phyloP scores from a whole-genome alignment of 1,284 basidiomycete genomes.

The Malassezia pachydermatis region DNA sequence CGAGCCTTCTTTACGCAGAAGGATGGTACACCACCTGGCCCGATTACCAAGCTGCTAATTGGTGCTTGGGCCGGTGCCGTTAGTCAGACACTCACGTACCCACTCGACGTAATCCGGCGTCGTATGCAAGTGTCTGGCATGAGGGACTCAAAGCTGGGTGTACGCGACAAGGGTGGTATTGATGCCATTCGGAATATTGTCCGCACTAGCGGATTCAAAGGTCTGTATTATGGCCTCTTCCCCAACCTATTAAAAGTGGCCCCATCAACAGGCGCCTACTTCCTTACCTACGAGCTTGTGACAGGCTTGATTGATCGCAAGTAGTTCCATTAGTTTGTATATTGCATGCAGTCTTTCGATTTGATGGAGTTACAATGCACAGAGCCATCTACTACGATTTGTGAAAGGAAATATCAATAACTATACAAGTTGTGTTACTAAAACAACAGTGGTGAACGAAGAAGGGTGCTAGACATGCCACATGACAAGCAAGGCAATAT shows the following conservation, averaged over 20 bases:
- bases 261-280: slow-evolving; percentile 42
- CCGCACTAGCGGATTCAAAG: slow-evolving; percentile 61
- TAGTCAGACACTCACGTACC: slow-evolving; percentile 87
- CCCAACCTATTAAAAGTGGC: slow-evolving; percentile 72
- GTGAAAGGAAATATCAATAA: too few species aligned
- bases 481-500: too few species aligned
- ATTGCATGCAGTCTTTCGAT: too few species aligned
- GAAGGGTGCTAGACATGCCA: too few species aligned
- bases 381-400: too few species aligned
- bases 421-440: too few species aligned
- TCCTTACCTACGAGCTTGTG: slow-evolving; percentile 38
- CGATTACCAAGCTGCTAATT: slow-evolving; percentile 49
- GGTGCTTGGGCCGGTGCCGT: slow-evolving; percentile 57
- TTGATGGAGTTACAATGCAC: too few species aligned
- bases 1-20: slow-evolving; percentile 34
- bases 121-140: slow-evolving; percentile 94
- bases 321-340: background rate
- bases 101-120: slow-evolving; percentile 81
- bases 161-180: slow-evolving; percentile 57
- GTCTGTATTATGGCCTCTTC: slow-evolving; percentile 76
- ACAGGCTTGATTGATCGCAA: too few species aligned
- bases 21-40: slow-evolving; percentile 29
- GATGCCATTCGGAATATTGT: slow-evolving; percentile 65
- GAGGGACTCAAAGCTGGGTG: slow-evolving; percentile 58
- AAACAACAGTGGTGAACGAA: too few species aligned